Conservation (phyloP, 495 filamentous ascomycete genomes). For the Penicillium flavigenum region DNA sequence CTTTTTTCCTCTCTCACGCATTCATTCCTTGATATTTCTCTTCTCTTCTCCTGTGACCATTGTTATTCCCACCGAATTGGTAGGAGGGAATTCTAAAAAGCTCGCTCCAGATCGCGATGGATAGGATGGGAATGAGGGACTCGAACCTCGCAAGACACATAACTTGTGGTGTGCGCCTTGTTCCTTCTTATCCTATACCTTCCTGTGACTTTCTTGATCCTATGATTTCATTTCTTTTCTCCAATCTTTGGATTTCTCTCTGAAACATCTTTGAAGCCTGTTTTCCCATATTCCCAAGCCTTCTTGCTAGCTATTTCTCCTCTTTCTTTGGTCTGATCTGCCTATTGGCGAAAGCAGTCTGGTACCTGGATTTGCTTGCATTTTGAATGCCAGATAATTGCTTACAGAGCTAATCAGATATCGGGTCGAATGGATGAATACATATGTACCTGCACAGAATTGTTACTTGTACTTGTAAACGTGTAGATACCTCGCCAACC, state of each 20-base stretch:
- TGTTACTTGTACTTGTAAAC: not conserved
- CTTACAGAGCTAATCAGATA: not conserved
- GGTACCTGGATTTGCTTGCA: not conserved
- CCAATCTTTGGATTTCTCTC: slow-evolving; percentile 7
- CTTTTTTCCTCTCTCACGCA: slow-evolving; percentile 9
- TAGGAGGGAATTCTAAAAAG: not conserved
- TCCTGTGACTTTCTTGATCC: not conserved
- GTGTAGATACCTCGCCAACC: not conserved
- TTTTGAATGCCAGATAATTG: not conserved
- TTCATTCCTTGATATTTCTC: slow-evolving; percentile 22
- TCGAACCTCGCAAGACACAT: too few species aligned
- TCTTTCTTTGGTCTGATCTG: not conserved
- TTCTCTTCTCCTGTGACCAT: slow-evolving; percentile 21
- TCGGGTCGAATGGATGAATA: slow-evolving; percentile 7
- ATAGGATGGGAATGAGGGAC: not conserved
- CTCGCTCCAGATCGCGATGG: slow-evolving; percentile 4
- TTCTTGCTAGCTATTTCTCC: slow-evolving; percentile 24
- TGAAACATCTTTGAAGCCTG: slow-evolving; percentile 19
- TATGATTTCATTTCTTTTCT: not conserved
- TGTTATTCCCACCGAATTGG: not conserved
- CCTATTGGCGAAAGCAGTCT: not conserved
- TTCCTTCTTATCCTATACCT: not conserved
- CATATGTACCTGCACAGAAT: not conserved
- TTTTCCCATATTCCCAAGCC: slow-evolving; percentile 40
- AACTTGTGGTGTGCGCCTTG: not conserved